These are phyloP conservation scores for Galeopsis tetrahit DNA, from an alignment of 257 asterid genomes.

Conservation along the genomic window DNA sequence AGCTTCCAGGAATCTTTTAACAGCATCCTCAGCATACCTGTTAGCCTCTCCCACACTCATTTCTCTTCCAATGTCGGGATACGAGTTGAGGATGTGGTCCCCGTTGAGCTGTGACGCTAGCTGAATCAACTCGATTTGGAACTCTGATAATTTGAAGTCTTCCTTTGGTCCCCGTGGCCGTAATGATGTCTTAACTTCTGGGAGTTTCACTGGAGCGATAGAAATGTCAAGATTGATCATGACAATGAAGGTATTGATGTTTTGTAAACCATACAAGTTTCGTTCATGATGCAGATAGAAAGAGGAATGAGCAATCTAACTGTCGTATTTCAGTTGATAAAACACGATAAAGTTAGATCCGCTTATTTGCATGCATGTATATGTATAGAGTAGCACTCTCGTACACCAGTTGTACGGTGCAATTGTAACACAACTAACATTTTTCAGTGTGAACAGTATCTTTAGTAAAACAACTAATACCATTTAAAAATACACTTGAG, in stretches of 20 bases:
- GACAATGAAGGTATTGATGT: too few relatives aligned
- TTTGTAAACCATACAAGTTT: not conserved
- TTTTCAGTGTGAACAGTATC: too few relatives aligned
- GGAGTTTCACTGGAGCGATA: constrained; percentile 64
- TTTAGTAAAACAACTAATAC: too few relatives aligned
- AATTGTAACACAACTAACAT: too few relatives aligned
- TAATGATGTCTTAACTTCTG: constrained; percentile 59
- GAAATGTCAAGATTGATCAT: constrained; percentile 13
- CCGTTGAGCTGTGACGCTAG: constrained; percentile 98
- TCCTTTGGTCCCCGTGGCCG: constrained; percentile 79
- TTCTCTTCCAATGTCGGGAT: constrained; percentile 74
- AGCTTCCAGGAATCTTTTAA: constrained; percentile 85
- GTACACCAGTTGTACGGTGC: too few relatives aligned
- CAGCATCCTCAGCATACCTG: constrained; percentile 83
- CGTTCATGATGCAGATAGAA: not conserved
- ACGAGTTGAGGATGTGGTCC: constrained; percentile 72
- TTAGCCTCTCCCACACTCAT: constrained; percentile 75
- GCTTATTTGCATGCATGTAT: not conserved
- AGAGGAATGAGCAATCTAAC: too few relatives aligned
- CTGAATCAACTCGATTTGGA: constrained; percentile 84
- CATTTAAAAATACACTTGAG: too few relatives aligned
- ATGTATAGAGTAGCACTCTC: too few relatives aligned
- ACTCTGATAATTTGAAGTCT: constrained; percentile 70
- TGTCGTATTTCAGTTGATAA: not conserved
- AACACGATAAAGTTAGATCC: not conserved